Base-by-base conservation (phyloP, 305 asterid species). In the Solanum chacoense region DNA sequence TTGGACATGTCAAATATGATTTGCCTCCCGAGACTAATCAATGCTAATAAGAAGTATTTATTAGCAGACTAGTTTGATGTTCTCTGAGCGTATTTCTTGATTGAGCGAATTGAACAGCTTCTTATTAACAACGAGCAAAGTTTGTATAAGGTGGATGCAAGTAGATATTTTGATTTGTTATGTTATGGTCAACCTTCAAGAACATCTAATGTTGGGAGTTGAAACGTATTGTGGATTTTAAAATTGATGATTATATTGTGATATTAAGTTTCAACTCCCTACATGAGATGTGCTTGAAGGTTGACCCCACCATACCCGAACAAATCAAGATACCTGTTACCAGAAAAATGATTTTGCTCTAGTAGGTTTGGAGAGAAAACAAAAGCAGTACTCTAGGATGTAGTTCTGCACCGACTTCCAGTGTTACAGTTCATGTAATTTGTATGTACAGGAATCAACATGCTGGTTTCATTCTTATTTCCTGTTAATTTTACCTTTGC, bases 1-100 rank as follows among this genome's bases (percentile, higher is more conserved):
- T 97, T 31, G 99, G 97, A 91, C 96, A 94, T 65, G 99, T 97
- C 78, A 94, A 92, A 88, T 97, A 94, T 29, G 96, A 97, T 89
- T 93, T 95, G 87, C 93, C 95, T 89, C 91, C 16, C 32, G 28
- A 42, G 79, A 85, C 37, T 84, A 85, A 50, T 38, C 73, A 20
- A 31, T 55, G 3, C 45, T 37, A 50, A 55, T 31, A 59, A 42
- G 20, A 11, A 14, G 69, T 3, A 9, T 45, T 28, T 28, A 1
- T 63, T 20, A 1, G 72, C 16, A 22, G 59, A 29, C 72, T 81
- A 18, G 10, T 55, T 83, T 83, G 86, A 29, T 29, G 40, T 83
- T 81, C 29, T 1, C 28, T 20, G 86, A 45, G 20, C 59, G 22
- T 77, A 77, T 36, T 37, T 37, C 84, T 36, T 77, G 32, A n/a